Base-by-base conservation (phyloP, 176 grass and related monocot genomes). In the Phyllostachys edulis region DNA sequence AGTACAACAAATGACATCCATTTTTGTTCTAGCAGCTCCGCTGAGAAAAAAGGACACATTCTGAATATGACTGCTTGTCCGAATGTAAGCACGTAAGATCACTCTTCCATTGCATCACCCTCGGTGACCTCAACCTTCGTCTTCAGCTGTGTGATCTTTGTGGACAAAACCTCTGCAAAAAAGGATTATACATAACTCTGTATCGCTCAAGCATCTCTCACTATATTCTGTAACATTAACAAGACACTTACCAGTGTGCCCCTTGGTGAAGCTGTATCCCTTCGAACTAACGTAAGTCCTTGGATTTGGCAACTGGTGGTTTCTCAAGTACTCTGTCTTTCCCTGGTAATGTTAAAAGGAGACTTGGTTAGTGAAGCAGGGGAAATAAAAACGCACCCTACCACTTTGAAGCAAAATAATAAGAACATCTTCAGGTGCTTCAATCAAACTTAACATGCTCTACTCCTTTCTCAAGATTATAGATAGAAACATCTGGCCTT, bases 91-190 rank as follows among this genome's bases (percentile, higher is more conserved):
- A 82, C 32, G 4, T 20, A 34, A 16, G n/a, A 85, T 97, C 67
- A 97, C 86, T 94, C 95, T 80, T 97, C 95, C 92, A 97, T 97
- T 11, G 88, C 88, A 86, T 97, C 95, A 9, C 85, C 88, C 49
- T 87, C 92, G 15, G 80, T 4, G 24, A 55, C 76, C 61, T 82
- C 90, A 60, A 82, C 84, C 88, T 84, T 94, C 7, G 34, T 74
- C 47, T 90, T 94, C 47, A 94, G 81, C 18, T 73, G 88, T 64
- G 90, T 94, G 56, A 94, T 93, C 87, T 93, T 94, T 36, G 92
- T 86, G 37, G 86, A 89, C 67, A 97, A 79, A 73, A 97, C 86
- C 81, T 93, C 95, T 97, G 92, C 81, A 89, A 82, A 84, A 8
- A 54, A 85, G 2, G 68, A 68, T 29, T 13, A 37, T 54, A 18